Conservation (phyloP, 345 rosid species). For the Eucalyptus sp. region DNA sequence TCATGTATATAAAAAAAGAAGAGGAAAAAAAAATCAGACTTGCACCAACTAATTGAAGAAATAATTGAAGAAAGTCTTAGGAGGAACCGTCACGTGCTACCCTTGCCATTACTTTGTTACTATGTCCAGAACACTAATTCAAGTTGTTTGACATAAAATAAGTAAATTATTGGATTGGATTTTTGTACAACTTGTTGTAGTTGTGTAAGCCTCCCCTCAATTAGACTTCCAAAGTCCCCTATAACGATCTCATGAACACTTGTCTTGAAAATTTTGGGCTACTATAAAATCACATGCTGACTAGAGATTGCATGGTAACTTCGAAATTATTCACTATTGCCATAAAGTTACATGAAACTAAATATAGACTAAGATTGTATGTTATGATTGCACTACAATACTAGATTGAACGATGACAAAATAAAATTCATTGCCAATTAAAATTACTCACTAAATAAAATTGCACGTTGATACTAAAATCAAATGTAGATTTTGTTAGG, state of each 20-base stretch:
- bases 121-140: neutral
- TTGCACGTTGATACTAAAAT: neutral
- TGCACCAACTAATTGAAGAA: neutral
- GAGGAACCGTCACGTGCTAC: neutral
- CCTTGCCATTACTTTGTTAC: neutral
- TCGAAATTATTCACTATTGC: conserved; percentile 24
- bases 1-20: rapidly evolving
- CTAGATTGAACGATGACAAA: neutral
- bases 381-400: neutral
- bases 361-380: neutral
- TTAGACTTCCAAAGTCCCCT: neutral
- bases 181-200: neutral
- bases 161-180: neutral
- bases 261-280: too few relatives aligned
- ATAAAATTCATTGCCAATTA: neutral
- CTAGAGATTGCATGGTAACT: too few relatives aligned
- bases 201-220: neutral
- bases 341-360: neutral
- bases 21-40: neutral
- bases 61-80: neutral
- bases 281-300: too few relatives aligned
- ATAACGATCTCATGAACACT: too few relatives aligned
- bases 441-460: too few relatives aligned
- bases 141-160: neutral
- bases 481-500: too few relatives aligned